These are phyloP conservation scores for Solanum hybrid DNA, from an alignment of 305 asterid genomes.

Conservation along the genomic window DNA sequence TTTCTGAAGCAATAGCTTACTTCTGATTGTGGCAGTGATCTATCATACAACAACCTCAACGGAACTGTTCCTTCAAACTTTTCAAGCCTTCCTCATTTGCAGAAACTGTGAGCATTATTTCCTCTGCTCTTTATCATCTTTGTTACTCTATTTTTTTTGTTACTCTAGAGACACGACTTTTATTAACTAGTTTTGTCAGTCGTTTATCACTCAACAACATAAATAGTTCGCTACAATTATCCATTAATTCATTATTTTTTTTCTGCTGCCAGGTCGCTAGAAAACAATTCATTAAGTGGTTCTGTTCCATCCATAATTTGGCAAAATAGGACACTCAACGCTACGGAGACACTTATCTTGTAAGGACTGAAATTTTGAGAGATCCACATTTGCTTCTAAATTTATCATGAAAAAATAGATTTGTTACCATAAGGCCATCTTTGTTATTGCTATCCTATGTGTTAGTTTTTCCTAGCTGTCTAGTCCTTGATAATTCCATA, in stretches of 20 bases:
- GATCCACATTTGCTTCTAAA: constrained; percentile 1
- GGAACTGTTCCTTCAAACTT: constrained; percentile 78
- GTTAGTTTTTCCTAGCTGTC: not conserved
- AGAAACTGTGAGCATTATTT: constrained; percentile 61
- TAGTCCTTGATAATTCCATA: not conserved
- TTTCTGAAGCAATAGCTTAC: not conserved
- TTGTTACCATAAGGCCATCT: not conserved
- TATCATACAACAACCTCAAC: constrained; percentile 63
- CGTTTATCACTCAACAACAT: not conserved
- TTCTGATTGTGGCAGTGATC: constrained; percentile 49
- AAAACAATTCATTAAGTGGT: constrained; percentile 68
- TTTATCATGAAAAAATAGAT: not conserved
- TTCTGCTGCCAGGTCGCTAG: constrained; percentile 58
- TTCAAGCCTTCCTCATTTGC: constrained; percentile 69
- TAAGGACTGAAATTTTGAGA: constrained; percentile 34
- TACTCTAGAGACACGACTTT: constrained; percentile 6
- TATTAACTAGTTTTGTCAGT: constrained; percentile 5
- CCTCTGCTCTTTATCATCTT: constrained; percentile 2
- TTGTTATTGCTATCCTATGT: constrained; percentile 1
- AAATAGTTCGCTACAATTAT: not conserved
- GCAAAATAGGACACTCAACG: constrained; percentile 58
- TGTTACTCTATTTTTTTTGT: not conserved
- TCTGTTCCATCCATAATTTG: constrained; percentile 77
- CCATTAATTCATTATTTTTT: constrained; percentile 9
- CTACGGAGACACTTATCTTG: constrained; percentile 55